These are phyloP conservation scores for Coprinopsis marcescibilis DNA, from an alignment of 768 basidiomycete species.

Conservation along the genomic window DNA sequence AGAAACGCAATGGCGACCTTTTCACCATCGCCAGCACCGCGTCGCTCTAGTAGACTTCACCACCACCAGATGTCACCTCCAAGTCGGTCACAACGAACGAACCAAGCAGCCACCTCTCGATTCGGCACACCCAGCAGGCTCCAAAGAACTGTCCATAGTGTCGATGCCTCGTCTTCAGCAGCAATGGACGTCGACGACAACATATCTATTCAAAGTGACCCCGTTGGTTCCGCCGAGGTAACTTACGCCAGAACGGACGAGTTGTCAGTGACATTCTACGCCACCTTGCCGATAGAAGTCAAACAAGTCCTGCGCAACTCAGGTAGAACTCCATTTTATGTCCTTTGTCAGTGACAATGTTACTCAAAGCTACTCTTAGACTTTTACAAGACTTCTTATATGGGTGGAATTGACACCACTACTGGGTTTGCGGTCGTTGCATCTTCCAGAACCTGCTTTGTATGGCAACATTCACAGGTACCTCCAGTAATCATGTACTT, in stretches of 20 bases:
- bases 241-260: constrained; percentile 73
- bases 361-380: constrained; percentile 34
- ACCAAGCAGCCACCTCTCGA: constrained; percentile 31
- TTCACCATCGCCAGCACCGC: constrained; percentile 53
- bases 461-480: constrained; percentile 78
- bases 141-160: constrained; percentile 34
- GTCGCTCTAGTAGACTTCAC: constrained; percentile 39
- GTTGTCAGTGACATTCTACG: constrained; percentile 60
- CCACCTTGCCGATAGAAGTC: constrained; percentile 66
- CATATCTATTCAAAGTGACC: constrained; percentile 32
- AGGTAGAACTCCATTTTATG: constrained; percentile 34
- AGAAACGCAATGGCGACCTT: constrained; percentile 65
- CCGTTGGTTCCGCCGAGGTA: constrained; percentile 31
- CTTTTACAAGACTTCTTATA: constrained; percentile 60
- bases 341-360: neutral
- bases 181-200: constrained; percentile 67
- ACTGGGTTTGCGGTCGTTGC: constrained; percentile 74
- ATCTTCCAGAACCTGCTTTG: constrained; percentile 70
- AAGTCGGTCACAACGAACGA: constrained; percentile 7
- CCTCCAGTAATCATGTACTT: constrained; percentile 10
- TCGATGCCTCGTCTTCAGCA: constrained; percentile 25
- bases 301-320: constrained; percentile 65
- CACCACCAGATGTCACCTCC: constrained; percentile 17
- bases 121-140: constrained; percentile 29
- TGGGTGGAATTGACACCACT: constrained; percentile 62